Percentiles rank a stretch among this genome's conserved stretches.
Evolutionary conservation across 2,329 filamentous ascomycete species (phyloP).

Genomic region (Fusarium haematococcum): DNA sequence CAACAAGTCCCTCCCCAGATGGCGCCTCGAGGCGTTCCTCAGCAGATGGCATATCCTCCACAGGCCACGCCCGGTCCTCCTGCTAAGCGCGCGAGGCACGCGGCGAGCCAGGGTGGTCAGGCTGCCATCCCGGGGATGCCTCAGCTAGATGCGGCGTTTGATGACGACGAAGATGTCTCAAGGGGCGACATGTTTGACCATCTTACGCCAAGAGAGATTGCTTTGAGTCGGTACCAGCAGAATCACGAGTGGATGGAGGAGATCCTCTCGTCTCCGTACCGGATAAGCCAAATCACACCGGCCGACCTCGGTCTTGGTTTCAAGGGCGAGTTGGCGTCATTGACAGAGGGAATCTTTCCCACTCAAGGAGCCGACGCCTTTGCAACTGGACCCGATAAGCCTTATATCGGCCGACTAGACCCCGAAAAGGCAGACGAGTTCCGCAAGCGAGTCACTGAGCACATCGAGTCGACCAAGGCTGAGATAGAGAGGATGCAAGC

Average conservation of each 20-base stretch:
- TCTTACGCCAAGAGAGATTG: conserved; percentile 89
- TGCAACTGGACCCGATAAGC: conserved; percentile 63
- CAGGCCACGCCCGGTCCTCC: conserved; percentile 64
- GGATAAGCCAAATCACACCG: conserved; percentile 85
- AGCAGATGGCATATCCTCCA: conserved; percentile 72
- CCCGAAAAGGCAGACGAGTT: conserved; percentile 86
- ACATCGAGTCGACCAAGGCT: conserved; percentile 77
- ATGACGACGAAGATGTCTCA: conserved; percentile 91
- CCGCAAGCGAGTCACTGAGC: conserved; percentile 78
- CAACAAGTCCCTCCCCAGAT: conserved; percentile 64
- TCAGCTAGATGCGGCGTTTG: conserved; percentile 63
- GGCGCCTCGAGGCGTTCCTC: conserved; percentile 63
- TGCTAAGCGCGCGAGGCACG: conserved; percentile 65
- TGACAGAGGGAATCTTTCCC: conserved; percentile 90
- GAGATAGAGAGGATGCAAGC: conserved; percentile 89
- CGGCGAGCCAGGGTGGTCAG: conserved; percentile 55
- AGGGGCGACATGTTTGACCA: conserved; percentile 91
- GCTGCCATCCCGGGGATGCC: conserved; percentile 54
- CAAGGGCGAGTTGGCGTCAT: conserved; percentile 81
- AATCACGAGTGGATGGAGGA: conserved; percentile 99
- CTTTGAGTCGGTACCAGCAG: conserved; percentile 86
- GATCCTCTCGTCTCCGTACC: conserved; percentile 89
- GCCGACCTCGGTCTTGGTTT: conserved; percentile 88
- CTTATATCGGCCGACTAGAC: conserved; percentile 74
- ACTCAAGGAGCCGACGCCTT: conserved; percentile 64